Evolutionary conservation across 257 asterid genomes (phyloP).

Genomic region (Solanum pimpinellifolium): DNA sequence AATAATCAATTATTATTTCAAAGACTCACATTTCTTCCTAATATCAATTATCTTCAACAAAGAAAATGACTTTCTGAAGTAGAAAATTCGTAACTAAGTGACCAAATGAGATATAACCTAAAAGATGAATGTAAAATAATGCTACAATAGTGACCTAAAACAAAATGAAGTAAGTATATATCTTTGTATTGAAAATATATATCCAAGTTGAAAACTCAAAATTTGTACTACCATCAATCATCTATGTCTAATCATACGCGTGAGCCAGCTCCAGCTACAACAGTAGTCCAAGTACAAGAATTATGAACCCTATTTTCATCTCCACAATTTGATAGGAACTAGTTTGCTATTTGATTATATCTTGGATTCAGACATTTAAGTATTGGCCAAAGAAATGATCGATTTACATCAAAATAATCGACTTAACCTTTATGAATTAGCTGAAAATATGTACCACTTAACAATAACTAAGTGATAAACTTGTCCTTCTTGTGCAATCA

Average conservation of each 20-base stretch:
- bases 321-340: background rate
- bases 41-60: background rate
- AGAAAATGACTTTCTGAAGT: background rate
- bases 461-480: background rate
- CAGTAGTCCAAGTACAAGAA: background rate
- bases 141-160: background rate
- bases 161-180: background rate
- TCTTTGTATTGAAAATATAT: background rate
- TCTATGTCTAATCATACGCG: background rate
- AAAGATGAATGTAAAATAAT: background rate
- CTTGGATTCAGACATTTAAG: background rate
- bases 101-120: background rate
- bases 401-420: background rate
- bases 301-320: background rate
- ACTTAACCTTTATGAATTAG: background rate
- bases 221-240: too few species aligned
- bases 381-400: background rate
- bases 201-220: background rate
- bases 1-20: too few species aligned
- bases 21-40: rapidly evolving
- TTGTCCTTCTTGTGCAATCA: too few species aligned
- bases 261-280: background rate
- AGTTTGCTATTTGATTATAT: background rate
- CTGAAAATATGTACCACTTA: background rate
- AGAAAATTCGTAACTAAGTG: rapidly evolving